phyloP scores from a whole-genome alignment of 1,139 yeast genomes.

The Hyphopichia khmerensis region DNA sequence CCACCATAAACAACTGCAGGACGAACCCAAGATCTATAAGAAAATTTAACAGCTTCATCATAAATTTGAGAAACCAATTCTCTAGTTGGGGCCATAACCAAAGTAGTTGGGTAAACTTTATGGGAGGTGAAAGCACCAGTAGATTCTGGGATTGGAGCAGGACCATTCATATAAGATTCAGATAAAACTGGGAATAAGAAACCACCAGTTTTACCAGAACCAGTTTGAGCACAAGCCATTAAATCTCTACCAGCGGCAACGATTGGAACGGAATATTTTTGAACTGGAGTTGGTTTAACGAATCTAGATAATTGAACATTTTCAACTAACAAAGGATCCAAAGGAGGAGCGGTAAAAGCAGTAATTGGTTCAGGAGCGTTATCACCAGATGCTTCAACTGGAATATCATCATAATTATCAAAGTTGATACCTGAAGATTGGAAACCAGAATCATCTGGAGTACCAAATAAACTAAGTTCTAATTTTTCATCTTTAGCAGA shows the following conservation, averaged over 20 bases:
- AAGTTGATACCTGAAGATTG: conserved; percentile 98
- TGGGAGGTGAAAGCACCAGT: conserved; percentile 60
- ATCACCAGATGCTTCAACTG: conserved; percentile 96
- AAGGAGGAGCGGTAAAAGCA: conserved; percentile 87
- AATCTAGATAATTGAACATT: conserved; percentile 88
- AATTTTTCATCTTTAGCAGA: conserved; percentile 68
- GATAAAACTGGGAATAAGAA: conserved; percentile 97
- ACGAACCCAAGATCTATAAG: conserved; percentile 98
- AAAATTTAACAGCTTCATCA: conserved; percentile 93
- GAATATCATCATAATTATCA: conserved; percentile 97
- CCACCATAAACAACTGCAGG: conserved; percentile 99
- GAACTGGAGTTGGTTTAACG: conserved; percentile 97
- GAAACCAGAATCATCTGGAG: conserved; percentile 74
- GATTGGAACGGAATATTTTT: conserved; percentile 96
- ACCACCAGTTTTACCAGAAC: conserved; percentile 99
- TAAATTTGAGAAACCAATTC: conserved; percentile 95
- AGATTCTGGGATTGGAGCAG: conserved; percentile 60
- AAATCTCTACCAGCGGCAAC: conserved; percentile 94
- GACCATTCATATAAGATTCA: conserved; percentile 87
- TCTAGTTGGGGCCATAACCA: conserved; percentile 97
- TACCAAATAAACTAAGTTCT: conserved; percentile 86
- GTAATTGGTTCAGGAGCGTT: conserved; percentile 92
- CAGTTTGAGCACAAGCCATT: conserved; percentile 99
- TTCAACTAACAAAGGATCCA: conserved; percentile 82
- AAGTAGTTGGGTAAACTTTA: conserved; percentile 91